Percentiles rank a stretch among this genome's conserved stretches.
phyloP scores from a whole-genome alignment of 352 stramenopile genomes.

The Pilasporangium apinafurcum region DNA sequence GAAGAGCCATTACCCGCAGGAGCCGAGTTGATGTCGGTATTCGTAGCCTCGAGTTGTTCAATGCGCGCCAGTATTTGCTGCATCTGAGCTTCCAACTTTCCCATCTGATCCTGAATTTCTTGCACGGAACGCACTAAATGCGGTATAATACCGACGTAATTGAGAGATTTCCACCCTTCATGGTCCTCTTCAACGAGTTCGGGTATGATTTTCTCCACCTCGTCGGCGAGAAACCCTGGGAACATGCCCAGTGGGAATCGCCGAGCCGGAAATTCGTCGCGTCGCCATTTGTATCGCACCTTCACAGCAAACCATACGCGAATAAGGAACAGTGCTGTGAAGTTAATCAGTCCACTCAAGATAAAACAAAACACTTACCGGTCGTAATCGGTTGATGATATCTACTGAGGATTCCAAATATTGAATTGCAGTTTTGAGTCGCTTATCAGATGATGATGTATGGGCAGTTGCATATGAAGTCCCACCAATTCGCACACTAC shows the following conservation, averaged over 20 bases:
- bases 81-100: conserved; percentile 5
- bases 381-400: conserved; percentile 25
- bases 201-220: conserved; percentile 50
- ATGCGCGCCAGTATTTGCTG: conserved; percentile 11
- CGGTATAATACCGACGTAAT: conserved; percentile 54
- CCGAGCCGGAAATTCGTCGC: conserved; percentile 29
- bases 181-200: conserved; percentile 41
- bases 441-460: conserved; percentile 21
- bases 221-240: conserved; percentile 57
- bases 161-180: conserved; percentile 40
- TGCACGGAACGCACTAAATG: conserved; percentile 50
- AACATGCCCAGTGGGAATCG: conserved; percentile 27
- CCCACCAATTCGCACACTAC: conserved; percentile 13
- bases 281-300: conserved; percentile 47
- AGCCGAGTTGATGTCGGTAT: too few species aligned
- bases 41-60: too few species aligned
- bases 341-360: neutral
- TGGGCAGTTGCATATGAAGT: conserved; percentile 7
- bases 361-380: conserved; percentile 17
- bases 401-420: conserved; percentile 10
- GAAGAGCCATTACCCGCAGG: too few species aligned
- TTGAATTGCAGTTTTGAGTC: conserved; percentile 26
- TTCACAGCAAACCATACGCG: conserved; percentile 7
- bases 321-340: neutral
- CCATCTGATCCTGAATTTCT: conserved; percentile 31